A percentile compares a stretch with the other conserved stretches of the same genome.
phyloP scores from a whole-genome alignment of 257 asterid genomes.

The Schizonepeta tenuifolia region DNA sequence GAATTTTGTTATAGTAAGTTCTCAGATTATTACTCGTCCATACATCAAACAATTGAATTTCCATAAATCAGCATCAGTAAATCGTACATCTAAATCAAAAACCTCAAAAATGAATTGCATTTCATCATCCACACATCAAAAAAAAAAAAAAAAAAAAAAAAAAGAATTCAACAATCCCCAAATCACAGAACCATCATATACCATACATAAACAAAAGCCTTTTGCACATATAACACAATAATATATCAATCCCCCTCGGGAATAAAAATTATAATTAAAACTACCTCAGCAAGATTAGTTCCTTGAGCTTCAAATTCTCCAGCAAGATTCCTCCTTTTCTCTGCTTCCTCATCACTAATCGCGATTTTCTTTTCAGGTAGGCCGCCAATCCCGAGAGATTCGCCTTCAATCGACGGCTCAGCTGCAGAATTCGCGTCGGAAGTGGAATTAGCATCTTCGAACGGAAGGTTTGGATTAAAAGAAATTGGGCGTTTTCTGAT shows the following conservation, averaged over 20 bases:
- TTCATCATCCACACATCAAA: not conserved
- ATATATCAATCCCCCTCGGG: not conserved
- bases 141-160: too few relatives aligned
- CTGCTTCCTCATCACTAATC: slow-evolving; percentile 41
- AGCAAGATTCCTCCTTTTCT: slow-evolving; percentile 45
- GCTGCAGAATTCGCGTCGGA: slow-evolving; percentile 23
- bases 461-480: slow-evolving; percentile 63
- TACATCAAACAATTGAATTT: not conserved
- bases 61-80: not conserved
- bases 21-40: not conserved
- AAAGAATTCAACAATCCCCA: slow-evolving; percentile 25
- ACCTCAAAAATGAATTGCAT: not conserved
- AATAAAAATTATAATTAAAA: not conserved
- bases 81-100: not conserved
- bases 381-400: slow-evolving; percentile 26
- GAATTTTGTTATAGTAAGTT: not conserved
- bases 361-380: slow-evolving; percentile 10
- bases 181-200: slow-evolving; percentile 11
- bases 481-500: slow-evolving; percentile 53
- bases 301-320: slow-evolving; percentile 66
- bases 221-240: not conserved
- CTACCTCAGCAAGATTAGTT: slow-evolving; percentile 84
- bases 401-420: slow-evolving; percentile 18
- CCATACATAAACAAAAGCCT: not conserved
- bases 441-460: slow-evolving; percentile 44